Evolutionary conservation across 805 yeast species (phyloP), one percentile per base, ranked within the genome.

Genomic region (Yamadazyma kitorensis): DNA sequence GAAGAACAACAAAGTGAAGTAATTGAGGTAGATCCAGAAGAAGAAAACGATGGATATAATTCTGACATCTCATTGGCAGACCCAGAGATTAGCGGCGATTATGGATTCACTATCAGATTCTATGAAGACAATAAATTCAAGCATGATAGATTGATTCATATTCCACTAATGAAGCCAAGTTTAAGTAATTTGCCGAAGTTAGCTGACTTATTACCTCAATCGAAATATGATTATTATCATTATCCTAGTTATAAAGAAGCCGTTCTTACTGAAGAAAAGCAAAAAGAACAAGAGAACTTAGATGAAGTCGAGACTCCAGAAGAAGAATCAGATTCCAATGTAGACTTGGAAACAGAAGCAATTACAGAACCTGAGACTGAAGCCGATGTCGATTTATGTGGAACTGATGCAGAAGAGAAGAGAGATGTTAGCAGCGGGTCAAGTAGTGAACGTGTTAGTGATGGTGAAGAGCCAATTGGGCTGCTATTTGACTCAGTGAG

Each of bases 41-140:
- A 37, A 3, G 48, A 41, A 10, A 57, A 51, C 14, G 65, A 55
- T 22, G 76, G 64, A 2, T 64, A 61, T 42, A 67, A 62, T 17
- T 69, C 78, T 0, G 75, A 68, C 42, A 54, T 72, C 3, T 75
- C 81, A 0, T 44, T 73, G 16, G 79, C 81, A 1, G 68, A 72
- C 39, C 80, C 81, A 0, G 67, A 67, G 31, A 52, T 72, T 5
- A 62, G 74, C 14, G 77, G 73, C 3, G 66, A 70, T 30, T 63
- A 61, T 47, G 78, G 72, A 0, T 78, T 78, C 44, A 57, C 59
- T 5, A 59, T 77, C 18, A 74, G 70, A 43, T 24, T 63, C 14
- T 59, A 27, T 18, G 23, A 40, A 19, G 45, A 42, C 27, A 2
- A 25, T 4, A 17, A 24, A n/a, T 19, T n/a, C 26, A 36, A 24